A percentile compares a stretch with the other conserved stretches of the same genome.
Conservation (phyloP, 306 rosid genomes). For the Trichosanthes truncata region DNA sequence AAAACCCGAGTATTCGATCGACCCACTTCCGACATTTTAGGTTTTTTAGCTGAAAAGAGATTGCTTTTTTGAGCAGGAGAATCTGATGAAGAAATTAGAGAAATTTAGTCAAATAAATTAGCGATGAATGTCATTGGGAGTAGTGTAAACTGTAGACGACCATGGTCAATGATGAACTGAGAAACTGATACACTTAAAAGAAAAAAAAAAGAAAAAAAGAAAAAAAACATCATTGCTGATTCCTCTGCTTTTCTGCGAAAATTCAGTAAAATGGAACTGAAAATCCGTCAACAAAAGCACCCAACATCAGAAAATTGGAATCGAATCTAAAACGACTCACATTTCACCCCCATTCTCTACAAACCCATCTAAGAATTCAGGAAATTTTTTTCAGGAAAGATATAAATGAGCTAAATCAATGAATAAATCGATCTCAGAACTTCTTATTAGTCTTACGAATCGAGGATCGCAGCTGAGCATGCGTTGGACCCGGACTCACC, state of each 20-base stretch:
- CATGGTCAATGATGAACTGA: background rate
- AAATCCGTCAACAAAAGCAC: background rate
- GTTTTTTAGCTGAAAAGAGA: background rate
- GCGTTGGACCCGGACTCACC: conserved; percentile 44
- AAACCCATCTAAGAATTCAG: conserved; percentile 4
- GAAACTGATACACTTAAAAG: background rate
- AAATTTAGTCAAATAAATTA: background rate
- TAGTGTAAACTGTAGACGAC: background rate
- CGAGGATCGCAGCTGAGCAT: conserved; percentile 23
- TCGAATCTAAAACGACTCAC: background rate
- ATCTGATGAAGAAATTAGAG: conserved; percentile 1
- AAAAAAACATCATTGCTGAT: background rate
- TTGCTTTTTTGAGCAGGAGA: background rate
- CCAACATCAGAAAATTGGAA: background rate
- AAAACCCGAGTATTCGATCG: background rate
- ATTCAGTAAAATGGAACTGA: background rate
- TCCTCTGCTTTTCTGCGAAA: conserved; percentile 8
- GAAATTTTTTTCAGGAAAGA: background rate
- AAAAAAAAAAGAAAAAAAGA: background rate
- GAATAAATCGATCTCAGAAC: conserved; percentile 1
- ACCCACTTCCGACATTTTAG: background rate
- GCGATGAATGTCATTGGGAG: background rate
- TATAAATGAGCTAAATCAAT: background rate
- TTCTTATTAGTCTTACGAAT: background rate
- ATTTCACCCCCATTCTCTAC: background rate